These are phyloP conservation scores for Scortechinia acanthostroma DNA, from an alignment of 2,329 filamentous ascomycete species.

Conservation along the genomic window DNA sequence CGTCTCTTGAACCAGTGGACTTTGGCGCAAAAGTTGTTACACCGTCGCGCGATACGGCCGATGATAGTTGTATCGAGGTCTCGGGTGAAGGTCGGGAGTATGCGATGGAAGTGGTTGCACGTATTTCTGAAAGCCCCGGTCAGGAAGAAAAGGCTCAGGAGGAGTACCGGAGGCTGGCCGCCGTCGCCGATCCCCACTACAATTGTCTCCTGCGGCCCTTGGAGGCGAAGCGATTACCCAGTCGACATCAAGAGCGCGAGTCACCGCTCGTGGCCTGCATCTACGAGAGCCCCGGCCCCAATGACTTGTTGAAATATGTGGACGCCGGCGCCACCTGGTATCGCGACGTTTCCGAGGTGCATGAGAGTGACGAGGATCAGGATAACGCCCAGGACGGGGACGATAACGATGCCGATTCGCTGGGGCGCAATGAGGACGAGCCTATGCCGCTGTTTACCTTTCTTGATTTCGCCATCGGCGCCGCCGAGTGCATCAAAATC, in stretches of 20 bases:
- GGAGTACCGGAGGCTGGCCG: slow-evolving; percentile 67
- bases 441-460: slow-evolving; percentile 69
- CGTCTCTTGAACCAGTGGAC: too few relatives aligned
- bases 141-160: slow-evolving; percentile 84
- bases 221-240: slow-evolving; percentile 68
- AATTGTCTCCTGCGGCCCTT: slow-evolving; percentile 75
- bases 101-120: slow-evolving; percentile 69
- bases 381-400: slow-evolving; percentile 34
- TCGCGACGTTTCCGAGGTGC: slow-evolving; percentile 38
- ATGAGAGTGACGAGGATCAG: slow-evolving; percentile 35
- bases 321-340: slow-evolving; percentile 75
- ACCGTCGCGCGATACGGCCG: slow-evolving; percentile 15
- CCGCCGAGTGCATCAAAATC: slow-evolving; percentile 77
- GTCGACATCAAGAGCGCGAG: slow-evolving; percentile 61
- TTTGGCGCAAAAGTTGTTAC: slow-evolving; percentile 47
- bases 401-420: slow-evolving; percentile 37
- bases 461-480: slow-evolving; percentile 84
- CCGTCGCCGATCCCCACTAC: slow-evolving; percentile 64
- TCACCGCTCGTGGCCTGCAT: slow-evolving; percentile 72
- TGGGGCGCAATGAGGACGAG: slow-evolving; percentile 9
- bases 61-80: slow-evolving; percentile 31
- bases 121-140: slow-evolving; percentile 74
- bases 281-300: slow-evolving; percentile 71
- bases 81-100: slow-evolving; percentile 28
- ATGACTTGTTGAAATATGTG: slow-evolving; percentile 64